Percentiles rank a stretch among this genome's conserved stretches.
phyloP scores from a whole-genome alignment of 1,284 basidiomycete species.

The Ustilago vetiveriae region DNA sequence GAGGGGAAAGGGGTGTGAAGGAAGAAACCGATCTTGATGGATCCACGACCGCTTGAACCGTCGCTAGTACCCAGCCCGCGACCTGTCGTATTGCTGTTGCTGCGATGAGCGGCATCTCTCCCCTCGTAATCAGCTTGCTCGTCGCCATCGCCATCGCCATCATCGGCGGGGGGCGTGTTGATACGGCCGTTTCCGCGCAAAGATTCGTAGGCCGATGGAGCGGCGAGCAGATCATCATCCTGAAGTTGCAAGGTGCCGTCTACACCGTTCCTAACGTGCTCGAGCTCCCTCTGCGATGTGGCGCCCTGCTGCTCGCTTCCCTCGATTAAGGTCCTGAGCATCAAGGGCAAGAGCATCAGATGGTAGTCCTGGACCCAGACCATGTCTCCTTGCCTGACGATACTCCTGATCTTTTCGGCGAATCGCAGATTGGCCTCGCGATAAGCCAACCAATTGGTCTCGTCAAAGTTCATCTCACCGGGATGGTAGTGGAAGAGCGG shows the following conservation, averaged over 20 bases:
- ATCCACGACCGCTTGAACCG: constrained; percentile 55
- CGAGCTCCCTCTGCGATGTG: constrained; percentile 58
- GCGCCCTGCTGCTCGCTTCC: constrained; percentile 69
- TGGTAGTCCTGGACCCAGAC: constrained; percentile 82
- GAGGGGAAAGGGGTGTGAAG: constrained; percentile 98
- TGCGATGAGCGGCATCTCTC: constrained; percentile 17
- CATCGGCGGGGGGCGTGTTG: constrained; percentile 17
- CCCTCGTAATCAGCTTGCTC: constrained; percentile 19
- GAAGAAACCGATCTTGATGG: constrained; percentile 86
- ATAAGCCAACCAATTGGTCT: constrained; percentile 97
- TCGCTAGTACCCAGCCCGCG: constrained; percentile 53
- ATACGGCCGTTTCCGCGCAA: constrained; percentile 1
- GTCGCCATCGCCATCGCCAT: constrained; percentile 12
- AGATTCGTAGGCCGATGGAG: constrained; percentile 31
- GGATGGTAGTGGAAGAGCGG: constrained; percentile 96
- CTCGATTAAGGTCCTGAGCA: constrained; percentile 86
- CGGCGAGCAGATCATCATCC: constrained; percentile 53
- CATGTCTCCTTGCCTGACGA: constrained; percentile 81
- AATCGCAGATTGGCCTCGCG: constrained; percentile 95
- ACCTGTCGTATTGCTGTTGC: constrained; percentile 21
- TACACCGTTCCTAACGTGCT: constrained; percentile 59
- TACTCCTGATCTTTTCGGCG: constrained; percentile 83
- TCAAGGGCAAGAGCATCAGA: constrained; percentile 94
- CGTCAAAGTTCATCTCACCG: constrained; percentile 91
- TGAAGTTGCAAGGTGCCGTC: constrained; percentile 58